Percentiles rank a stretch among this genome's conserved stretches.
phyloP scores from a whole-genome alignment of 331 rosid genomes.

The Cydonia oblonga region DNA sequence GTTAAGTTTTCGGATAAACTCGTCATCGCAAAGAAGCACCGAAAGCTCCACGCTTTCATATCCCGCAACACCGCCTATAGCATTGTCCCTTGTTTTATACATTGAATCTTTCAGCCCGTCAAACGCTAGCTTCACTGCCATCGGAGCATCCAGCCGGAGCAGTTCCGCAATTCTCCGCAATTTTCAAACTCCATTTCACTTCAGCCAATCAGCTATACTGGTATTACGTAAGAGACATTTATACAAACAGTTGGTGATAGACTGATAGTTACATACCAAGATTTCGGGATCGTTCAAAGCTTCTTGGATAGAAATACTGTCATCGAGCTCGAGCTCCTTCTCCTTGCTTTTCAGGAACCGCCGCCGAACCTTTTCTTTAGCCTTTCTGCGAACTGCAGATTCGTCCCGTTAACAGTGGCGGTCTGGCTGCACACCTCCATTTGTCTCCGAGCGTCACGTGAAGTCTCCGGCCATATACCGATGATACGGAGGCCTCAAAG shows the following conservation, averaged over 20 bases:
- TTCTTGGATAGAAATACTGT: slow-evolving; percentile 52
- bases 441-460: slow-evolving; percentile 16
- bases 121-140: slow-evolving; percentile 65
- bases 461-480: slow-evolving; percentile 25
- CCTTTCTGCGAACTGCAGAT: slow-evolving; percentile 34
- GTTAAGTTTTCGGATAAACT: slow-evolving; percentile 65
- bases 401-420: slow-evolving; percentile 3
- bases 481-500: slow-evolving; percentile 6
- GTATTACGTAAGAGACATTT: neutral
- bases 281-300: slow-evolving; percentile 58
- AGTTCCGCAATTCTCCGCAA: slow-evolving; percentile 61
- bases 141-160: slow-evolving; percentile 68
- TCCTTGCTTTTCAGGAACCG: slow-evolving; percentile 29
- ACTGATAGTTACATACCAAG: slow-evolving; percentile 20
- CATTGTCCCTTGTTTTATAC: slow-evolving; percentile 54
- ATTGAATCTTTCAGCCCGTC: slow-evolving; percentile 52
- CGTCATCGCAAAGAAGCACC: slow-evolving; percentile 67
- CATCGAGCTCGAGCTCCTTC: slow-evolving; percentile 50
- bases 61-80: slow-evolving; percentile 55
- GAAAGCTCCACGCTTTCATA: slow-evolving; percentile 70
- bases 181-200: neutral
- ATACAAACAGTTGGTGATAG: neutral
- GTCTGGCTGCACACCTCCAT: slow-evolving; percentile 1
- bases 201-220: neutral
- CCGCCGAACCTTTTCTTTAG: slow-evolving; percentile 37